Base-by-base conservation (phyloP, 2,329 filamentous ascomycete species). In the Zasmidium cellare region DNA sequence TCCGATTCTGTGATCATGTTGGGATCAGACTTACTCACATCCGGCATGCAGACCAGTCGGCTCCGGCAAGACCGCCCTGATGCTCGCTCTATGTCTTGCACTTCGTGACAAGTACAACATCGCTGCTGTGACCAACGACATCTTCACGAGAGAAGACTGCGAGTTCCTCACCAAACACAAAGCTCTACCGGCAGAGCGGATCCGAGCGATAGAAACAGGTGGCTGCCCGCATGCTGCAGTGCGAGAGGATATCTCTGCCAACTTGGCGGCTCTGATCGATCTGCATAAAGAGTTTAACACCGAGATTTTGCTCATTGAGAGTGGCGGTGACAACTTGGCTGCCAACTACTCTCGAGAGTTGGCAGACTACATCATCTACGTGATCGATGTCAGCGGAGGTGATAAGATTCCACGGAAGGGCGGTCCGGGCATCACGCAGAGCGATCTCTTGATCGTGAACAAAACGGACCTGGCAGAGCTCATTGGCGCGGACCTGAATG, bases 321-420 rank as follows among this genome's bases (percentile, higher is more conserved):
- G 87, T 18, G 94, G 94, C 46, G 94, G 94, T 57, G 94, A 99
- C 75, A 99, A 99, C 74, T 84, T 99, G 1, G 94, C 94, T 0
- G 94, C 94, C 3, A 99, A 99, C 80, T 99, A 99, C 82, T 90
- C 86, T 55, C 84, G 94, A 57, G 94, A 99, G 77, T 81, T 99
- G 65, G 94, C 94, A 1, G 94, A 99, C 75, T 99, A 90, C 74
- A 99, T 99, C 76, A 88, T 99, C 77, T 99, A 99, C 74, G 94
- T 99, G 25, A 97, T 99, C 68, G 94, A 99, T 76, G 94, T 99
- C 18, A 90, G 87, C 56, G 94, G 94, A 20, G 94, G 94, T 12
- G 94, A 99, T 76, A 99, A 99, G 83, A 88, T 99, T 51, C 94
- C 94, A 0, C 80, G 94, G 24, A 99, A 99, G 79, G 94, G 94